A percentile compares a stretch with the other conserved stretches of the same genome.
phyloP scores from a whole-genome alignment of 2,329 filamentous ascomycete genomes.

The Diaporthe sp. region DNA sequence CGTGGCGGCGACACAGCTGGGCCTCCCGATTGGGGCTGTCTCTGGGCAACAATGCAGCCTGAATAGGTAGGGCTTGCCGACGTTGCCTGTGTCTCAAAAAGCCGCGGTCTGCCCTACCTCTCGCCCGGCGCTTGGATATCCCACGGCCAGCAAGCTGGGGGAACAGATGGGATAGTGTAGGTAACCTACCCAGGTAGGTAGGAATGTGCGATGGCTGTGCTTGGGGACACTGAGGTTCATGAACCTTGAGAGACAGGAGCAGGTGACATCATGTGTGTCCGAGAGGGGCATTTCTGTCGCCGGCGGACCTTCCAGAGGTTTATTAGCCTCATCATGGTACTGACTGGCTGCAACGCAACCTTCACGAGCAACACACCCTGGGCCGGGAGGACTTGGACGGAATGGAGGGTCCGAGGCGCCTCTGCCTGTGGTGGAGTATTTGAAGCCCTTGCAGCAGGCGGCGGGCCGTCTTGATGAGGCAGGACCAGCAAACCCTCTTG shows the following conservation, averaged over 20 bases:
- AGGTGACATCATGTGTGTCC: background rate
- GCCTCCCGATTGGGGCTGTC: constrained; percentile 15
- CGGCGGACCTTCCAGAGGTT: background rate
- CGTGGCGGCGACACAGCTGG: constrained; percentile 28
- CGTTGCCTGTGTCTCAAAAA: constrained; percentile 31
- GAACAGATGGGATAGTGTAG: background rate
- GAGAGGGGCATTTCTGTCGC: background rate
- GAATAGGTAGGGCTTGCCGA: constrained; percentile 34
- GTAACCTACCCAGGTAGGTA: too few species aligned
- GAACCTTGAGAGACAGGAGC: background rate
- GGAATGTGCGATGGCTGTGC: background rate
- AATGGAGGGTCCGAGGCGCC: constrained; percentile 16
- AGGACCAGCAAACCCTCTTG: background rate
- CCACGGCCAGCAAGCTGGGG: constrained; percentile 2
- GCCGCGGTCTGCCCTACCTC: constrained; percentile 20
- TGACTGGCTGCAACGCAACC: constrained; percentile 16
- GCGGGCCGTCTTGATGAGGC: background rate
- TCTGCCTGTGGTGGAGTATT: constrained; percentile 1
- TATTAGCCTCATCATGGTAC: constrained; percentile 18
- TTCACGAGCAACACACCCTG: background rate
- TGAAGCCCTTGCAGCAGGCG: background rate
- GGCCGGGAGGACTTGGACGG: constrained; percentile 11
- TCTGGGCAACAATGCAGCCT: constrained; percentile 23
- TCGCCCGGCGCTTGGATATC: background rate
- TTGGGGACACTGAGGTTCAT: background rate